Evolutionary conservation across 208 protist genomes (phyloP).

Genomic region (Giardia muris): DNA sequence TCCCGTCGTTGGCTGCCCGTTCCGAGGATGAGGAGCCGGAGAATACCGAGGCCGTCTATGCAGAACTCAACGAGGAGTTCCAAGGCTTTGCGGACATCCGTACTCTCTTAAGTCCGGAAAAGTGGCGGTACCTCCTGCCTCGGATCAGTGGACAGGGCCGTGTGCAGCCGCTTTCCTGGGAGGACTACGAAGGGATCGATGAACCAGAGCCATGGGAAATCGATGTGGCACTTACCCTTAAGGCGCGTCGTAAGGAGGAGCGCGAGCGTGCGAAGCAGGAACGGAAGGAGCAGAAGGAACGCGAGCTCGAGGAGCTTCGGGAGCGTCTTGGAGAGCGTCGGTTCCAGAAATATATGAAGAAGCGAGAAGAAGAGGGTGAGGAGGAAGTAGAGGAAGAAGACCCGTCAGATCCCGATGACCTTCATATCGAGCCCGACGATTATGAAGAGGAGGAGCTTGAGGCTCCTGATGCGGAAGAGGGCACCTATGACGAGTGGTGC

Average conservation of each 20-base stretch:
- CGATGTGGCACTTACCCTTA: neutral
- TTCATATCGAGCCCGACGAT: neutral
- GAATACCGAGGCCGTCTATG: neutral
- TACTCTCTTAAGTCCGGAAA: neutral
- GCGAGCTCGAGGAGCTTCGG: neutral
- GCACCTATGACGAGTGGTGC: neutral
- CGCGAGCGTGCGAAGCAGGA: neutral
- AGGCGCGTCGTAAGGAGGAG: neutral
- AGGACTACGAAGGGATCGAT: constrained; percentile 17
- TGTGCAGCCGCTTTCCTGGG: neutral
- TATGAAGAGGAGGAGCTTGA: neutral
- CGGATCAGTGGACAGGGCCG: constrained; percentile 23
- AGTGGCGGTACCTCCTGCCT: constrained; percentile 13
- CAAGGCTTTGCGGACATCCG: neutral
- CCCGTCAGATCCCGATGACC: neutral
- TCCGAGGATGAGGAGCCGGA: constrained; percentile 13
- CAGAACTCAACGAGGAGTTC: constrained; percentile 20
- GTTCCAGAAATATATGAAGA: neutral
- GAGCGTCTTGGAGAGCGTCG: neutral
- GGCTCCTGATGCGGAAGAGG: neutral
- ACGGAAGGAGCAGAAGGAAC: neutral
- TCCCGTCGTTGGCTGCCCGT: neutral
- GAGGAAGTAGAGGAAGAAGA: neutral
- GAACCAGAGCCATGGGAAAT: constrained; percentile 21
- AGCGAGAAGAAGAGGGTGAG: neutral